Evolutionary conservation across 164 flowering plant genomes (phyloP).

Genomic region (Liriodendron chinense): DNA sequence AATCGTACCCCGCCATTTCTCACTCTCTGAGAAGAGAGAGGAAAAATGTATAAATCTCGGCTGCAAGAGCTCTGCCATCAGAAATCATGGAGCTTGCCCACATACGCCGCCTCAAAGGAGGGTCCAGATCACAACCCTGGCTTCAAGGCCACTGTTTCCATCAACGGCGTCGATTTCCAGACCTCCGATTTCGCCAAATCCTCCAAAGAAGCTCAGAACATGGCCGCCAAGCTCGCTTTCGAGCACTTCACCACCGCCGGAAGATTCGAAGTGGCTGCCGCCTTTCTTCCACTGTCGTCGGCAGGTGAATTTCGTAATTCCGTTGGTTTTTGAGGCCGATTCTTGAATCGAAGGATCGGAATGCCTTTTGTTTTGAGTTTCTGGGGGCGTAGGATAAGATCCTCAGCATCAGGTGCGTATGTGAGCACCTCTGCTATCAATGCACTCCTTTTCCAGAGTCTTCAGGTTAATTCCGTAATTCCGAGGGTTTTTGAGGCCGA

Average conservation of each 20-base stretch:
- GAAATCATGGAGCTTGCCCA: conserved; percentile 38
- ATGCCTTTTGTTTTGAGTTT: too few species aligned
- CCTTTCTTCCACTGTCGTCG: neutral
- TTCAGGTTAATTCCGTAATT: too few species aligned
- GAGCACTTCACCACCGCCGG: conserved; percentile 5
- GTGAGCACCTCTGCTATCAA: too few species aligned
- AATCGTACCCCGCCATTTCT: neutral
- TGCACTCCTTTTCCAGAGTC: too few species aligned
- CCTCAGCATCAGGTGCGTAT: too few species aligned
- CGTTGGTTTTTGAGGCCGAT: neutral
- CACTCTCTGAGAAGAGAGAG: neutral
- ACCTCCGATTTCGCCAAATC: conserved; percentile 14
- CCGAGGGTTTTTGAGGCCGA: too few species aligned
- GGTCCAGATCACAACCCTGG: conserved; percentile 42
- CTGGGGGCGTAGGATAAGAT: too few species aligned
- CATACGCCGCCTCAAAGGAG: conserved; percentile 25
- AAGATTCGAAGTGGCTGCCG: neutral
- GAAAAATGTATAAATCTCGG: conserved; percentile 38
- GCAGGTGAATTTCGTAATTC: neutral
- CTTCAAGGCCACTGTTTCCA: conserved; percentile 41
- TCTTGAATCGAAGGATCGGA: neutral
- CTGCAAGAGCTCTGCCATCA: conserved; percentile 52
- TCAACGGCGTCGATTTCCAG: conserved; percentile 31
- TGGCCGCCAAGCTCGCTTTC: conserved; percentile 37
- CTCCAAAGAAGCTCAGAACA: conserved; percentile 48